Conservation (phyloP, 1,139 yeast genomes). For the Geotrichum bryndzae region DNA sequence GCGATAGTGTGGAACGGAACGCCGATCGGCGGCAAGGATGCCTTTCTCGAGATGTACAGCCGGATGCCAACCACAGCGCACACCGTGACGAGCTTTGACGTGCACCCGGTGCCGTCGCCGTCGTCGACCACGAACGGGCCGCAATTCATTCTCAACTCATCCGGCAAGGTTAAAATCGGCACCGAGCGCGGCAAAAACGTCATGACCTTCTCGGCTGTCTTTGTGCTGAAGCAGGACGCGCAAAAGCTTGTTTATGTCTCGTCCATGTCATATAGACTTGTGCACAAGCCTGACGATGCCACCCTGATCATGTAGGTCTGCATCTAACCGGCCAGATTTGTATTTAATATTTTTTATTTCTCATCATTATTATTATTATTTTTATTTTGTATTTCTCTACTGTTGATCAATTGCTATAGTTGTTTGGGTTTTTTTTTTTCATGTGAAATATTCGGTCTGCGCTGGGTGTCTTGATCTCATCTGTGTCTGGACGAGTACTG, state of each 20-base stretch:
- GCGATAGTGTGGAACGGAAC: slow-evolving; percentile 39
- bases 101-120: slow-evolving; percentile 33
- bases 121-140: slow-evolving; percentile 8
- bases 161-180: slow-evolving; percentile 34
- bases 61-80: slow-evolving; percentile 33
- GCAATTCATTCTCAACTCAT: slow-evolving; percentile 28
- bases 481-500: too few relatives aligned
- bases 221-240: slow-evolving; percentile 27
- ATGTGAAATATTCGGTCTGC: too few relatives aligned
- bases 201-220: slow-evolving; percentile 33
- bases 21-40: slow-evolving; percentile 37
- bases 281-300: slow-evolving; percentile 32
- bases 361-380: too few relatives aligned
- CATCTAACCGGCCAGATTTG: background rate
- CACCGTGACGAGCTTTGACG: slow-evolving; percentile 32
- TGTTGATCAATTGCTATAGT: too few relatives aligned
- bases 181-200: slow-evolving; percentile 27
- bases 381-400: background rate
- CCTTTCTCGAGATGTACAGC: slow-evolving; percentile 30
- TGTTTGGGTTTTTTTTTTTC: too few relatives aligned
- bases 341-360: background rate
- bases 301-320: slow-evolving; percentile 21
- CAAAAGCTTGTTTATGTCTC: slow-evolving; percentile 24
- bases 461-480: too few relatives aligned
- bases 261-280: slow-evolving; percentile 34